Percentiles rank a stretch among this genome's conserved stretches.
Evolutionary conservation across 2,329 filamentous ascomycete genomes (phyloP).

Genomic region (Colletotrichum orchidophilum): DNA sequence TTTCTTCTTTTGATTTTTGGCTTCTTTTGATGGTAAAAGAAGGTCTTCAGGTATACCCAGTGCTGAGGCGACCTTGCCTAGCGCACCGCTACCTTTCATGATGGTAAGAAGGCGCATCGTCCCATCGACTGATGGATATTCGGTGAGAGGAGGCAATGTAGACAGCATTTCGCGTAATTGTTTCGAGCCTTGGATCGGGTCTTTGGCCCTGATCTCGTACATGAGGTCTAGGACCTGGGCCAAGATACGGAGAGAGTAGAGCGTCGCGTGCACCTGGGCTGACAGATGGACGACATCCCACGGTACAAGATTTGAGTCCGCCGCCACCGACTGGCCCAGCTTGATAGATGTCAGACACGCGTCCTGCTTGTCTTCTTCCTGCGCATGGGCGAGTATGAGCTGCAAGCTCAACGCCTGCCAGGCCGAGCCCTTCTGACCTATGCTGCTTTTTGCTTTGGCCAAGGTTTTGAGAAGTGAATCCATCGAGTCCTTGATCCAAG

Average conservation of each 20-base stretch:
- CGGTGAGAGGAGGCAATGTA: constrained; percentile 14
- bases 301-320: constrained; percentile 36
- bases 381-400: constrained; percentile 26
- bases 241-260: constrained; percentile 70
- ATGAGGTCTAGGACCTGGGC: constrained; percentile 57
- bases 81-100: neutral
- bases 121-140: constrained; percentile 20
- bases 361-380: constrained; percentile 43
- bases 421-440: constrained; percentile 27
- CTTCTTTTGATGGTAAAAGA: constrained; percentile 24
- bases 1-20: constrained; percentile 22
- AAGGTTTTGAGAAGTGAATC: constrained; percentile 35
- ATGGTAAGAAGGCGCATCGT: constrained; percentile 8
- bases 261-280: constrained; percentile 67
- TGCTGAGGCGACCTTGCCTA: constrained; percentile 1
- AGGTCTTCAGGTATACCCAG: constrained; percentile 1
- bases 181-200: neutral
- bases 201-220: constrained; percentile 18
- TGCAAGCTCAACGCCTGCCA: constrained; percentile 30
- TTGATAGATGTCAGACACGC: constrained; percentile 38
- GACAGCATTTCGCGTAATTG: constrained; percentile 8
- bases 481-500: constrained; percentile 18
- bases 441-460: constrained; percentile 36
- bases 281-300: constrained; percentile 71
- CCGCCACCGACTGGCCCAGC: constrained; percentile 26